Percentiles rank a stretch among this genome's conserved stretches.
Evolutionary conservation across 2,329 filamentous ascomycete genomes (phyloP).

Genomic region (Cordyceps javanica): DNA sequence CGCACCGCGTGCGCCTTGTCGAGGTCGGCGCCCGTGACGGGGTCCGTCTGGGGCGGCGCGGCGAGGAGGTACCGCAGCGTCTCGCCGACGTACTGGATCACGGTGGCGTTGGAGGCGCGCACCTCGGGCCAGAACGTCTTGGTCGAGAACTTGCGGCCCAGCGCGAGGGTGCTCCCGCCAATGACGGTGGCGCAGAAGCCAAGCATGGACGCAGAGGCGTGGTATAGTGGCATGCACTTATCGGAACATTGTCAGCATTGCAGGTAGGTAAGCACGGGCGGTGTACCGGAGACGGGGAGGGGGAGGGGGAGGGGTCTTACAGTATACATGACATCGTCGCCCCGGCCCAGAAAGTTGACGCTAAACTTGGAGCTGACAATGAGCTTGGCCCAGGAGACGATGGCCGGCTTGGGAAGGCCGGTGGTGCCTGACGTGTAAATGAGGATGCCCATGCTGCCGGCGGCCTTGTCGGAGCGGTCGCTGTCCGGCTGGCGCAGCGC

Average conservation of each 20-base stretch:
- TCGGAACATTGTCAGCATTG: background rate
- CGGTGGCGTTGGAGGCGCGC: conserved; percentile 62
- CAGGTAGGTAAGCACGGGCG: background rate
- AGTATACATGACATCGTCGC: conserved; percentile 65
- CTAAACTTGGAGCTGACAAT: conserved; percentile 57
- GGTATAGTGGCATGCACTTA: conserved; percentile 77
- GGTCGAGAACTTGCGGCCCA: conserved; percentile 75
- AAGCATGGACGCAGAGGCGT: conserved; percentile 69
- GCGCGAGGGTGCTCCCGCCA: conserved; percentile 58
- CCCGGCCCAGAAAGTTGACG: conserved; percentile 53
- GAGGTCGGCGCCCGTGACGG: conserved; percentile 57
- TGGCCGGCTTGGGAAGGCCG: conserved; percentile 72
- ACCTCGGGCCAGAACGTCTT: conserved; percentile 72
- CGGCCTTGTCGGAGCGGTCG: conserved; percentile 49
- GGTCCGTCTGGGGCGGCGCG: conserved; percentile 55
- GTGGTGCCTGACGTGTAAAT: conserved; percentile 87
- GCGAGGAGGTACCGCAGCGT: conserved; percentile 77
- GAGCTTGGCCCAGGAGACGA: conserved; percentile 67
- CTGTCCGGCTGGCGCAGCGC: conserved; percentile 53
- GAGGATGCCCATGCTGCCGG: conserved; percentile 59
- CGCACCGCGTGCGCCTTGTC: conserved; percentile 68
- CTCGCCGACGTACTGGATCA: conserved; percentile 84
- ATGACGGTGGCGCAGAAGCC: conserved; percentile 58
- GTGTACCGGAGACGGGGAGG: conserved; percentile 23
- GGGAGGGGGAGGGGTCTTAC: conserved; percentile 35